Evolutionary conservation across 2,329 filamentous ascomycete genomes (phyloP).

Genomic region (Drechmeria coniospora): DNA sequence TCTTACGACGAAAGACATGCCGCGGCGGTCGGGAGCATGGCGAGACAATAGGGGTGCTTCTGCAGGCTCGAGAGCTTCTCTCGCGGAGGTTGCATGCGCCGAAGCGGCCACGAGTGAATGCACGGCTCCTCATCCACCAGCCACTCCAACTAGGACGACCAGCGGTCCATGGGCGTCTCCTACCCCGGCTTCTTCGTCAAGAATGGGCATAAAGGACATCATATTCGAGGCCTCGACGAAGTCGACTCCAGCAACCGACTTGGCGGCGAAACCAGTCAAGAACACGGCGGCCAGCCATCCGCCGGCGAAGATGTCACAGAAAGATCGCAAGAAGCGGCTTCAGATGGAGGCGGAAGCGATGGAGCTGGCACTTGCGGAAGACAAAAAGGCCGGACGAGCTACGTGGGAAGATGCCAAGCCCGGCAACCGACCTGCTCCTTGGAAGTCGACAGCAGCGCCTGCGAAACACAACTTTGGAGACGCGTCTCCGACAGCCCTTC

Average conservation of each 20-base stretch:
- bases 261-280: conserved; percentile 34
- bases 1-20: conserved; percentile 8
- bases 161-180: conserved; percentile 34
- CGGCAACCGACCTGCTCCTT: conserved; percentile 38
- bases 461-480: conserved; percentile 36
- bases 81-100: conserved; percentile 1
- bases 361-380: conserved; percentile 23
- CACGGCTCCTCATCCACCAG: neutral
- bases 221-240: conserved; percentile 44
- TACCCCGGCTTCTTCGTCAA: conserved; percentile 40
- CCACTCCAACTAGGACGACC: conserved; percentile 4
- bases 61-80: no score
- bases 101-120: neutral
- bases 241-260: conserved; percentile 37
- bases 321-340: conserved; percentile 75
- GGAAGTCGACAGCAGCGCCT: conserved; percentile 43
- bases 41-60: no score
- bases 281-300: conserved; percentile 21
- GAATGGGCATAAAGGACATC: conserved; percentile 62
- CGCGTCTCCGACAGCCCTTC: conserved; percentile 19
- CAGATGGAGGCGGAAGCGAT: conserved; percentile 45
- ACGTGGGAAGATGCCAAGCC: conserved; percentile 28
- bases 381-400: conserved; percentile 14
- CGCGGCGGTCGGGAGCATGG: no score
- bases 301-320: conserved; percentile 63